Percentiles rank a stretch among this genome's conserved stretches.
Conservation (phyloP, 129 eudicot genomes). For the Calendula officinalis region DNA sequence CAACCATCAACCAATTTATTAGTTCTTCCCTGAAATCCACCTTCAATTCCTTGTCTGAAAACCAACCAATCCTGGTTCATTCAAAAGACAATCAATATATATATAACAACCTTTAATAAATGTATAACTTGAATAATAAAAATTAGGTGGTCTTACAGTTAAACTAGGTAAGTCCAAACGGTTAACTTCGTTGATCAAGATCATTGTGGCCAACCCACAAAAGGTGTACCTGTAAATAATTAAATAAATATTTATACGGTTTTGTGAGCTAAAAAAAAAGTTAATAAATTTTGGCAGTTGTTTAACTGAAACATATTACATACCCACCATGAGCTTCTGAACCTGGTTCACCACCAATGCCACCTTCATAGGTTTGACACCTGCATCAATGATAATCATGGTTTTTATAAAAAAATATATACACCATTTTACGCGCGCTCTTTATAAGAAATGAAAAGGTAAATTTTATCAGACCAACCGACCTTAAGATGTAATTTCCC, state of each 20-base stretch:
- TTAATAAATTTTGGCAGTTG: background rate
- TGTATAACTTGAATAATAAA: constrained; percentile 1
- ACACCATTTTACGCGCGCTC: too few relatives aligned
- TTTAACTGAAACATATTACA: constrained; percentile 28
- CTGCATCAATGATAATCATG: constrained; percentile 36
- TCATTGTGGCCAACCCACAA: constrained; percentile 98
- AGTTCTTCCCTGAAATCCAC: constrained; percentile 97
- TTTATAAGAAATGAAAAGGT: background rate
- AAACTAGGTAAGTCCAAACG: constrained; percentile 78
- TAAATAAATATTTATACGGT: background rate
- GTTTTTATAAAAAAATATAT: too few relatives aligned
- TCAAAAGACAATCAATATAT: constrained; percentile 11
- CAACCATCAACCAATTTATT: constrained; percentile 98
- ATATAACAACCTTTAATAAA: background rate
- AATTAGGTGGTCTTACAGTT: constrained; percentile 53
- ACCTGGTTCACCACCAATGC: constrained; percentile 96
- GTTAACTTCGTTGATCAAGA: constrained; percentile 73
- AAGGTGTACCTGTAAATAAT: constrained; percentile 67
- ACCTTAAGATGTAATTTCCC: constrained; percentile 88
- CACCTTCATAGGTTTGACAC: constrained; percentile 98
- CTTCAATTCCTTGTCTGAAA: constrained; percentile 92
- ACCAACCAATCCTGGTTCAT: constrained; percentile 81
- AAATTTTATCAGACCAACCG: constrained; percentile 33
- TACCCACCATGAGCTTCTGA: constrained; percentile 99
- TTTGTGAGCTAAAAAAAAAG: background rate